Conservation (phyloP, 2,329 filamentous ascomycete genomes). For the Fusarium tjaetaba region DNA sequence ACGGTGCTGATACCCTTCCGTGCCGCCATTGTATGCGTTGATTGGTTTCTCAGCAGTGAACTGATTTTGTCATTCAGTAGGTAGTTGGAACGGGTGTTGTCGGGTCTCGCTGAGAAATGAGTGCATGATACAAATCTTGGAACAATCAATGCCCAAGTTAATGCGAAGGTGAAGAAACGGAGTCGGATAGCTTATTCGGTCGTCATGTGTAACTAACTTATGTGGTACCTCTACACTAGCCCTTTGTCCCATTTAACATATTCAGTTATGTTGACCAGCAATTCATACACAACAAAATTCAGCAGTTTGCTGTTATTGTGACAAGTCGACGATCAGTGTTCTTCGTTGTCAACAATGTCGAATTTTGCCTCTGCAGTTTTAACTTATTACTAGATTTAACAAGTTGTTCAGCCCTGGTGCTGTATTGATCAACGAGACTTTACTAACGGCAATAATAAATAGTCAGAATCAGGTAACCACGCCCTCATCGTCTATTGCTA, state of each 20-base stretch:
- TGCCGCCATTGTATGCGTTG: background rate
- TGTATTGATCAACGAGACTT: background rate
- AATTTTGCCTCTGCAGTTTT: background rate
- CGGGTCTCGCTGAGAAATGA: background rate
- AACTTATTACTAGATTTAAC: background rate
- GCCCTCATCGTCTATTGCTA: slow-evolving; percentile 49
- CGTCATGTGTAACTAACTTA: background rate
- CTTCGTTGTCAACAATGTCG: background rate
- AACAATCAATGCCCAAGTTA: background rate
- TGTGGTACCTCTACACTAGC: background rate
- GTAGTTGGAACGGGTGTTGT: background rate
- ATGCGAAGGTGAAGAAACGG: background rate
- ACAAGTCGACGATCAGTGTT: background rate
- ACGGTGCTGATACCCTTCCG: slow-evolving; percentile 22
- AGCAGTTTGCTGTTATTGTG: background rate
- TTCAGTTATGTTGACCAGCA: background rate
- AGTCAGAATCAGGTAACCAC: slow-evolving; percentile 30
- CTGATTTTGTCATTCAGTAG: background rate
- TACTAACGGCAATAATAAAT: background rate
- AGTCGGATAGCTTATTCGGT: background rate
- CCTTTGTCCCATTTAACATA: background rate
- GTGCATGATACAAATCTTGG: background rate
- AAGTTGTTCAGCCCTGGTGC: background rate
- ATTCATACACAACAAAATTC: background rate
- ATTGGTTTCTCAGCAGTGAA: background rate